These are phyloP conservation scores for Colletotrichum phormii DNA, from an alignment of 2,329 filamentous ascomycete genomes.

Conservation along the genomic window DNA sequence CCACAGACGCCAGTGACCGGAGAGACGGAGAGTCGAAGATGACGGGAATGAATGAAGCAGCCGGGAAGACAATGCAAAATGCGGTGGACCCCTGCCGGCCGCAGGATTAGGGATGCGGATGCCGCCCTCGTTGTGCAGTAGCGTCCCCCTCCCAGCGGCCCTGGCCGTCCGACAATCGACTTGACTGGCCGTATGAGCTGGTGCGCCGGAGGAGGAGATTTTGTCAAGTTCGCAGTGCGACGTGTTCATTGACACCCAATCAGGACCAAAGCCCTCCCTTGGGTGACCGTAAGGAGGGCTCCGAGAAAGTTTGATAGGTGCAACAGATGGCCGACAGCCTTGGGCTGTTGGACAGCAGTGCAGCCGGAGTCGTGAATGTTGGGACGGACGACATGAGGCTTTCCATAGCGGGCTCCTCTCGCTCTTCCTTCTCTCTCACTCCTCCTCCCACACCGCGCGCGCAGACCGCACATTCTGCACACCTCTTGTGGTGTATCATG, in stretches of 20 bases:
- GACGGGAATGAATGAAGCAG: background rate
- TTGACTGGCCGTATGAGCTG: slow-evolving; percentile 22
- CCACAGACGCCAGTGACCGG: slow-evolving; percentile 1
- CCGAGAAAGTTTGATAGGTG: slow-evolving; percentile 42
- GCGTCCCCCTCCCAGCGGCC: slow-evolving; percentile 30
- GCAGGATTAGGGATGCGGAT: slow-evolving; percentile 34
- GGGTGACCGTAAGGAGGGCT: slow-evolving; percentile 25
- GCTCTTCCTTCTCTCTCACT: background rate
- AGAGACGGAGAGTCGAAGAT: slow-evolving; percentile 4
- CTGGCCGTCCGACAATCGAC: slow-evolving; percentile 10
- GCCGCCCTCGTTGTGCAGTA: slow-evolving; percentile 34
- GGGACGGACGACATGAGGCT: slow-evolving; percentile 31
- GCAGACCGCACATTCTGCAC: slow-evolving; percentile 17
- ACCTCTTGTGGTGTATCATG: background rate
- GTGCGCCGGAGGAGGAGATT: slow-evolving; percentile 9
- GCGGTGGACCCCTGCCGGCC: slow-evolving; percentile 21
- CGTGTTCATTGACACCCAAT: slow-evolving; percentile 31
- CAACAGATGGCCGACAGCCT: slow-evolving; percentile 43
- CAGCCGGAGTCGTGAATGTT: slow-evolving; percentile 33
- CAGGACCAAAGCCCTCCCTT: slow-evolving; percentile 11
- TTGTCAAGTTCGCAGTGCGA: slow-evolving; percentile 14
- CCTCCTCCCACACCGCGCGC: background rate
- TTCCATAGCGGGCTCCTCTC: slow-evolving; percentile 3
- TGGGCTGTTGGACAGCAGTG: slow-evolving; percentile 37
- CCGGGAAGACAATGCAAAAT: slow-evolving; percentile 14